Conservation (phyloP, 2,329 filamentous ascomycete species). For the Ophiocordyceps unilateralis region DNA sequence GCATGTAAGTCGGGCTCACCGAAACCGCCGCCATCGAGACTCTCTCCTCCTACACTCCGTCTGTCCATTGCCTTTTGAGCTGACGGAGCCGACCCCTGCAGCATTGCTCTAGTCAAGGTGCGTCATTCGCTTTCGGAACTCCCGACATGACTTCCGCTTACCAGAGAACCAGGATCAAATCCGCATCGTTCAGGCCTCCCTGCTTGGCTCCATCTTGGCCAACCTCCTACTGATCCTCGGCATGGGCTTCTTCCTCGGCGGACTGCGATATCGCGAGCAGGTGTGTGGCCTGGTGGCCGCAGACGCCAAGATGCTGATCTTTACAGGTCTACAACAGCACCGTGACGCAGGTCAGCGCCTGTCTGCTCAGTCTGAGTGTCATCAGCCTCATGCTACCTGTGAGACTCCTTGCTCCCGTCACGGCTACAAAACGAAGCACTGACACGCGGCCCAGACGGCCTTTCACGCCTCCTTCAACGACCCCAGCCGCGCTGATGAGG, state of each 20-base stretch:
- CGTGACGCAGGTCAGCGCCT: slow-evolving; percentile 91
- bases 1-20: neutral
- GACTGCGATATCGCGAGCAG: slow-evolving; percentile 74
- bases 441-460: slow-evolving; percentile 47
- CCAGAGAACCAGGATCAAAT: slow-evolving; percentile 49
- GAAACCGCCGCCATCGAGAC: too few species aligned
- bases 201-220: slow-evolving; percentile 77
- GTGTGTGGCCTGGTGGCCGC: neutral
- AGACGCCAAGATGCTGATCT: neutral
- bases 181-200: slow-evolving; percentile 76
- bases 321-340: slow-evolving; percentile 76
- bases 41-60: slow-evolving; percentile 2
- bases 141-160: neutral
- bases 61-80: too few species aligned
- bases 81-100: slow-evolving; percentile 16
- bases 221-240: slow-evolving; percentile 80
- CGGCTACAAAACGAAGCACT: neutral
- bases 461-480: slow-evolving; percentile 77
- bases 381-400: slow-evolving; percentile 75
- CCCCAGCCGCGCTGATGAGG: slow-evolving; percentile 40
- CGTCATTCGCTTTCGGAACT: neutral
- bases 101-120: slow-evolving; percentile 57
- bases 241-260: slow-evolving; percentile 80
- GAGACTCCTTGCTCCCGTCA: slow-evolving; percentile 11
- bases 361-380: slow-evolving; percentile 75